A percentile compares a stretch with the other conserved stretches of the same genome.
Evolutionary conservation across 768 basidiomycete species (phyloP).

Genomic region (Suillus bovinus): DNA sequence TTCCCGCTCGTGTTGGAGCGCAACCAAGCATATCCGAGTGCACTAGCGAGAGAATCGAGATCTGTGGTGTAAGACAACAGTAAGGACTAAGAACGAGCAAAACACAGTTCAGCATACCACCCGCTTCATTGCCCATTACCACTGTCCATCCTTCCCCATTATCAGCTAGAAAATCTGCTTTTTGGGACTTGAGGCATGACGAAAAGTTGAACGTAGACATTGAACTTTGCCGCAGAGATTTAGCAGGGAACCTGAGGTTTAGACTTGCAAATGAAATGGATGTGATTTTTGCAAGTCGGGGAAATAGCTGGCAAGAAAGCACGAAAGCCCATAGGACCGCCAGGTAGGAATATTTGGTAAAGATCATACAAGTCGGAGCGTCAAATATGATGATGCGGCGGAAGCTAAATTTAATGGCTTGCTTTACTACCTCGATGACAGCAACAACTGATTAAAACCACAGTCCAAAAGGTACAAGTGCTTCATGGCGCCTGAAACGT

Average conservation of each 20-base stretch:
- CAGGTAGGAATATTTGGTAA: background rate
- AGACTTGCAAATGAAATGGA: background rate
- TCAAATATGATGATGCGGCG: background rate
- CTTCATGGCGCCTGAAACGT: no score
- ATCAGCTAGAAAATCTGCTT: constrained; percentile 61
- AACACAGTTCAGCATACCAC: constrained; percentile 52
- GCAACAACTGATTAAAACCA: no score
- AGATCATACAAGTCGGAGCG: background rate
- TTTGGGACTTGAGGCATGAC: constrained; percentile 46
- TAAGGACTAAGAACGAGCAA: background rate
- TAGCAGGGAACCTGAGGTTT: background rate
- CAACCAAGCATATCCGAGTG: constrained; percentile 83
- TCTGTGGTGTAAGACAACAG: constrained; percentile 47
- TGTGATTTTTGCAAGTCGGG: background rate
- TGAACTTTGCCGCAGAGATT: background rate
- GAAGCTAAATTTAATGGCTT: background rate
- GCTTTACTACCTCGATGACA: no score
- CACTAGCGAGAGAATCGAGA: constrained; percentile 85
- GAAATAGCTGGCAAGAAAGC: background rate
- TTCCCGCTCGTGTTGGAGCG: constrained; percentile 51
- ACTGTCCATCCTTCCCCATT: constrained; percentile 72
- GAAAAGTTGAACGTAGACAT: constrained; percentile 32
- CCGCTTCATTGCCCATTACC: constrained; percentile 95
- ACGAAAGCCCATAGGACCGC: background rate
- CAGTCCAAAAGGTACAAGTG: no score